phyloP scores from a whole-genome alignment of 2,329 filamentous ascomycete species.

The Talaromyces islandicus region DNA sequence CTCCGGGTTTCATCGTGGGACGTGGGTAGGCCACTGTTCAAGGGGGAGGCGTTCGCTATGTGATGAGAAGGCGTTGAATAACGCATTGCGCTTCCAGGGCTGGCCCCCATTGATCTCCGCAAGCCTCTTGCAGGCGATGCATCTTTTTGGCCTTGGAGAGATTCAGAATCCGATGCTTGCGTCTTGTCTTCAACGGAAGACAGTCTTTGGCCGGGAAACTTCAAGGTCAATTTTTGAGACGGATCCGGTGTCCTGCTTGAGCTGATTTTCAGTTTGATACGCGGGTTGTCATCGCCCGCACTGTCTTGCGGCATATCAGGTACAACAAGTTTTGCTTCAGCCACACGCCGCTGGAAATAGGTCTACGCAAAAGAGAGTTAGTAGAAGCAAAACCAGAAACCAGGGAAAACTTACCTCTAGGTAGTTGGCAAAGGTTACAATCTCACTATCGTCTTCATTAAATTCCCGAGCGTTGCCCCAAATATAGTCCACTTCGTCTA shows the following conservation, averaged over 20 bases:
- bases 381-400: slow-evolving; percentile 2
- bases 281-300: slow-evolving; percentile 50
- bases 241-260: slow-evolving; percentile 34
- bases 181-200: slow-evolving; percentile 32
- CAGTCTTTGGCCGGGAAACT: slow-evolving; percentile 57
- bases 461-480: slow-evolving; percentile 87
- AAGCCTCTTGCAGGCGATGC: slow-evolving; percentile 34
- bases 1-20: neutral
- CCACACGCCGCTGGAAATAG: slow-evolving; percentile 62
- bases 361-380: slow-evolving; percentile 42
- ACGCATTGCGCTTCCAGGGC: slow-evolving; percentile 16
- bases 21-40: neutral
- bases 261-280: slow-evolving; percentile 73
- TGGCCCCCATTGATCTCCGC: slow-evolving; percentile 21
- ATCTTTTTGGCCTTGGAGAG: slow-evolving; percentile 47
- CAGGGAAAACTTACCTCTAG: slow-evolving; percentile 57
- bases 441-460: slow-evolving; percentile 87
- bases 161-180: slow-evolving; percentile 45
- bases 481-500: slow-evolving; percentile 70
- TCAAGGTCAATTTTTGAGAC: slow-evolving; percentile 64
- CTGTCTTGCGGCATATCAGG: slow-evolving; percentile 52
- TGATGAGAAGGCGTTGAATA: slow-evolving; percentile 25
- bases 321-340: slow-evolving; percentile 66
- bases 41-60: neutral
- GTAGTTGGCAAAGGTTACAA: slow-evolving; percentile 69